These are phyloP conservation scores for Craspedostauros australis DNA, from an alignment of 108 stramenopile species.

Conservation along the genomic window DNA sequence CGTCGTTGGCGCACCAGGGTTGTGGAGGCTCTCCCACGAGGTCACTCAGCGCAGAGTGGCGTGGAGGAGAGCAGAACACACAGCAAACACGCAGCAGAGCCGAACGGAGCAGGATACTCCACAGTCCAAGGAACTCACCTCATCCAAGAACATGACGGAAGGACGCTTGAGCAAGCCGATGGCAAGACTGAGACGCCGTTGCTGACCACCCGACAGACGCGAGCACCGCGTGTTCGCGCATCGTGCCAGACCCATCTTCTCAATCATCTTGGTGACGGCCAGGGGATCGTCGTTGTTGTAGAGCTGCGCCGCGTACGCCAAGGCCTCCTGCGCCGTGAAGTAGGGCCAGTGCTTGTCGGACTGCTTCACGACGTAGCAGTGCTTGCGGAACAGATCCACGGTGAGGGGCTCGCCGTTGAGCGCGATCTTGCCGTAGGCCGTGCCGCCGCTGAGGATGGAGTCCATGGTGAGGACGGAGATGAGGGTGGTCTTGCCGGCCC, in stretches of 20 bases:
- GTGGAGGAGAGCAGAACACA: no score
- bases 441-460: no score
- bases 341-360: constrained; percentile 27
- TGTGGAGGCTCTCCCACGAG: no score
- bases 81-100: no score
- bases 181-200: constrained; percentile 33
- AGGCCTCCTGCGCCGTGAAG: constrained; percentile 25
- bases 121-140: no score
- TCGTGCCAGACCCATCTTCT: constrained; percentile 15
- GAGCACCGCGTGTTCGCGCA: constrained; percentile 15
- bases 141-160: constrained; percentile 85
- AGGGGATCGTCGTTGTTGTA: constrained; percentile 5
- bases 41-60: no score
- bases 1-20: no score
- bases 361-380: constrained; percentile 28
- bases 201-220: constrained; percentile 21
- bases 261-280: constrained; percentile 6
- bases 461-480: constrained; percentile 78
- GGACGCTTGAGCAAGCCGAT: constrained; percentile 88
- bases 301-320: constrained; percentile 19
- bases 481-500: constrained; percentile 29
- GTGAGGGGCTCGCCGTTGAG: constrained; percentile 21
- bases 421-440: constrained; percentile 11
- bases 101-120: no score
- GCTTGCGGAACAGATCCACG: constrained; percentile 9